These are phyloP conservation scores for Monosporascus cannonballus DNA, from an alignment of 2,329 filamentous ascomycete genomes.

Conservation along the genomic window DNA sequence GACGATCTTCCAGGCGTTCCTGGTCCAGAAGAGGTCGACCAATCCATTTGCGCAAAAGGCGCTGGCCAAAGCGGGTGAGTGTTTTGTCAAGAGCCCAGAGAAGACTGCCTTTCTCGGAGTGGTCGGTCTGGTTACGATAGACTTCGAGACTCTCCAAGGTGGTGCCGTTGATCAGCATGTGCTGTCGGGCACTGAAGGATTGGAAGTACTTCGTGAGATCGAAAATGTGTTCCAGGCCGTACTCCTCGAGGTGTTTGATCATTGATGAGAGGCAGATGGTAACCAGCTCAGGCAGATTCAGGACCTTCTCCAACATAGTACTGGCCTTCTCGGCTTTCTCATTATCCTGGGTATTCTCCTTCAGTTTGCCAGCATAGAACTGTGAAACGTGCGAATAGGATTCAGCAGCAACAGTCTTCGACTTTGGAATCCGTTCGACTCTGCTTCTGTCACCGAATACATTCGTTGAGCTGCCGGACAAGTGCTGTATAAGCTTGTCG, in stretches of 20 bases:
- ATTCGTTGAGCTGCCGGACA: constrained; percentile 84
- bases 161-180: constrained; percentile 95
- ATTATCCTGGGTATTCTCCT: constrained; percentile 49
- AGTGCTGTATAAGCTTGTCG: constrained; percentile 83
- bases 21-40: constrained; percentile 82
- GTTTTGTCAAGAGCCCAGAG: constrained; percentile 97
- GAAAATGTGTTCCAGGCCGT: constrained; percentile 91
- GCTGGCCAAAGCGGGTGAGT: constrained; percentile 79
- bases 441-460: constrained; percentile 88
- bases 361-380: constrained; percentile 86
- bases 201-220: constrained; percentile 96
- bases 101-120: constrained; percentile 76
- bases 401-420: constrained; percentile 77
- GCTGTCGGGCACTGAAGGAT: constrained; percentile 85
- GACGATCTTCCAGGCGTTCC: constrained; percentile 66
- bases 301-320: constrained; percentile 74
- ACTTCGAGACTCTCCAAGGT: constrained; percentile 91
- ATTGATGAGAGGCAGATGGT: constrained; percentile 92
- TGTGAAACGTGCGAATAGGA: constrained; percentile 83
- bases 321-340: constrained; percentile 40
- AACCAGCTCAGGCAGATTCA: constrained; percentile 77
- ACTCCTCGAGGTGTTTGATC: constrained; percentile 89
- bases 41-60: constrained; percentile 89
- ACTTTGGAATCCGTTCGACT: constrained; percentile 70
- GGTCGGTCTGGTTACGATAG: constrained; percentile 89